Base-by-base conservation (phyloP, 768 basidiomycete species). In the Boletus edulis region DNA sequence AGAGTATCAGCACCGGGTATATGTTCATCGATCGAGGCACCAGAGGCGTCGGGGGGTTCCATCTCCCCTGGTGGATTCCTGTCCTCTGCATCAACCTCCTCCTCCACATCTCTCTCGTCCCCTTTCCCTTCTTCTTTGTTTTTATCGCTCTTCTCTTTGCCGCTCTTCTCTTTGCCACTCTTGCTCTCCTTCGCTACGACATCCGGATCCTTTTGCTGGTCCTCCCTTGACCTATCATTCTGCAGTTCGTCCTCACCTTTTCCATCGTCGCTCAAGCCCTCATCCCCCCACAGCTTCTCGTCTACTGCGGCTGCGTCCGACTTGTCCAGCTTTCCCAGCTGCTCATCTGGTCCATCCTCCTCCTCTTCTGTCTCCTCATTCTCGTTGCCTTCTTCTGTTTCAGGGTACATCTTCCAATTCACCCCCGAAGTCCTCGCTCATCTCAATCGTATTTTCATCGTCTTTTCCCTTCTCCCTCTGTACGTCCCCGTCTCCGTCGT, bases 221-320 rank as follows among this genome's bases (percentile, higher is more conserved):
- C 46, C 40, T 77, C 70, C 49, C 76, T 74, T 37, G 85, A 83
- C 61, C 77, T 81, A 58, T 90, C 85, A 58, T 89, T 73, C 52
- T 84, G 74, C 22, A 79, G 74, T 66, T 85, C 82, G 44, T 83
- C 71, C n/a, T 77, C 69, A 20, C 78, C 73, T 14, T 78, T 66
- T 47, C 51, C 46, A n/a, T 83, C 78, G 27, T 81, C 76, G 5
- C 82, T 78, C 13, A 81, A 82, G 47, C 76, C 71, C 61, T 96
- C 88, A 58, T 95, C 91, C 18, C 90, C 94, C 96, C 97, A 98
- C 61, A 99, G 76, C 75, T 98, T 98, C 74, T 99, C 96, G 66
- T 98, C 96, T 15, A 97, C 82, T 0, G 87, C 86, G 24, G 83
- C 78, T 10, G 91, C 88, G 72, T 98, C 96, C 17, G 81, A 75